Conservation (phyloP, 163 green algal species). For the Chlorella variabilis region DNA sequence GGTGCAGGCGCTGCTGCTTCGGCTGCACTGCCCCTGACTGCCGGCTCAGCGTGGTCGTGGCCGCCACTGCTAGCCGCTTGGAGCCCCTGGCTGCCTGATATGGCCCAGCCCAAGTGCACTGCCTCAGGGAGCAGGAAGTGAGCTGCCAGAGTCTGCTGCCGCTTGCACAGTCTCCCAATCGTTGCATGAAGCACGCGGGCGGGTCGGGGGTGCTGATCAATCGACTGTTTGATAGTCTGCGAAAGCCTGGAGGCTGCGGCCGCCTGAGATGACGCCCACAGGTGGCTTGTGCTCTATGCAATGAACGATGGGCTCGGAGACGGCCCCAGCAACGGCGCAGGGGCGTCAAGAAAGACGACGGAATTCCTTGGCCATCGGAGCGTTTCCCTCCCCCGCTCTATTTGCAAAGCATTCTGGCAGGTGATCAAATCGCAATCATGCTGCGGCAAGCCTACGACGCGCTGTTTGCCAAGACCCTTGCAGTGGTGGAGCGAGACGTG, state of each 20-base stretch:
- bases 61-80: background rate
- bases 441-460: conserved; percentile 6
- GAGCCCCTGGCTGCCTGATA: background rate
- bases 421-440: no score
- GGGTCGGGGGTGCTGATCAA: no score
- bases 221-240: no score
- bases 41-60: background rate
- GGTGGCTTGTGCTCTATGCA: no score
- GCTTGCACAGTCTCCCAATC: background rate
- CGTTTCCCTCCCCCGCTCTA: no score
- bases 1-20: conserved; percentile 8
- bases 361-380: no score
- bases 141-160: background rate
- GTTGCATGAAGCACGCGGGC: background rate
- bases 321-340: no score
- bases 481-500: conserved; percentile 63
- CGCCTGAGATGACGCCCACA: no score
- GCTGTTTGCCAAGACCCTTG: background rate
- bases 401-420: no score
- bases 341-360: no score
- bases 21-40: background rate
- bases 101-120: background rate
- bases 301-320: no score
- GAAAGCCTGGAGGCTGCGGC: no score
- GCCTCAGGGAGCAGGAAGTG: background rate